A percentile compares a stretch with the other conserved stretches of the same genome.
Conservation (phyloP, 768 basidiomycete species). For the Lactifluus subvellereus region DNA sequence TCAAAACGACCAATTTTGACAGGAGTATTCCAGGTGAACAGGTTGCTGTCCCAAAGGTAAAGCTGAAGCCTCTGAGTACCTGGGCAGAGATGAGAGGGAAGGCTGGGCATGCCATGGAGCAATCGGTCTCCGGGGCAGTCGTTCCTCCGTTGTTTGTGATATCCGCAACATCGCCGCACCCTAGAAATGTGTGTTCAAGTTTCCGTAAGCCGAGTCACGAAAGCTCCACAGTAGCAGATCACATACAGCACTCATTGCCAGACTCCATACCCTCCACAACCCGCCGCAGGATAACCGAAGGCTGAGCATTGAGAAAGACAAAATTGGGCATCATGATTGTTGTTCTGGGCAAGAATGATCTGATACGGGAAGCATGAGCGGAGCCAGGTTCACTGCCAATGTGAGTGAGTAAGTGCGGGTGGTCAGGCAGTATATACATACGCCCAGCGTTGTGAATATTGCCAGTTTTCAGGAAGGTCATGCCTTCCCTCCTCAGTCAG, state of each 20-base stretch:
- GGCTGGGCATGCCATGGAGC: slow-evolving; percentile 54
- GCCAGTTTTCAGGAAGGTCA: slow-evolving; percentile 52
- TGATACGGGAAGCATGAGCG: slow-evolving; percentile 53
- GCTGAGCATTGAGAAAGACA: slow-evolving; percentile 65
- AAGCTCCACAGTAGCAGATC: background rate
- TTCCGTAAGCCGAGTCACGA: background rate
- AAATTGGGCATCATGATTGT: slow-evolving; percentile 51
- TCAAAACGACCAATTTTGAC: slow-evolving; percentile 62
- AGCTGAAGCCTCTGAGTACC: slow-evolving; percentile 44
- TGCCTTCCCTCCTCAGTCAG: too few relatives aligned
- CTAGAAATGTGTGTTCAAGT: slow-evolving; percentile 32
- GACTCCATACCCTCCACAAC: slow-evolving; percentile 64
- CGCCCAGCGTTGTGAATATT: slow-evolving; percentile 62
- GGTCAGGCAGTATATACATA: slow-evolving; percentile 30
- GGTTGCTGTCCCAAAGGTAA: slow-evolving; percentile 30
- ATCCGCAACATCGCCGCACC: slow-evolving; percentile 64
- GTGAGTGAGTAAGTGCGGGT: background rate
- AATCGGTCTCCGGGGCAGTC: slow-evolving; percentile 35
- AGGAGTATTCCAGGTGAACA: slow-evolving; percentile 64
- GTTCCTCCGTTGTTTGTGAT: slow-evolving; percentile 36
- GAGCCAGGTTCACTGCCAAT: slow-evolving; percentile 41
- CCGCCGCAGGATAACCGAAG: slow-evolving; percentile 68
- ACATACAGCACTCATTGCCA: slow-evolving; percentile 69
- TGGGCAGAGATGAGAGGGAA: slow-evolving; percentile 65
- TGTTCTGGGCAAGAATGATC: slow-evolving; percentile 53